Evolutionary conservation across 352 stramenopile genomes (phyloP), one percentile per base, ranked within the genome.

Genomic region (Pythium chondricola): DNA sequence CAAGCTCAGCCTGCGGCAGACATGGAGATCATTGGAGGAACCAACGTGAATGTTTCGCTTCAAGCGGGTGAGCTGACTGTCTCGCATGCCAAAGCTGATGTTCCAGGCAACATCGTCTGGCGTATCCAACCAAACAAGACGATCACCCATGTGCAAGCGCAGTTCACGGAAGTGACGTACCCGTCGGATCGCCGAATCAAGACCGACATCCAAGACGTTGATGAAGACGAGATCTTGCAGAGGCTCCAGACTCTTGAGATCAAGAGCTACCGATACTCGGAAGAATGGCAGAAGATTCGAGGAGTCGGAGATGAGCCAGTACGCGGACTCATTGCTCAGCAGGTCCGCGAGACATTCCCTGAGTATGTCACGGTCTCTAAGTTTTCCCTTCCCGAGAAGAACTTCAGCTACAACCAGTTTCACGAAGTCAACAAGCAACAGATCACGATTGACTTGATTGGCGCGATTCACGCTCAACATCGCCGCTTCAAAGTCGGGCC

Each of bases 361-460:
- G 93, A 98, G 62, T 93, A 97, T 54, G 71, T 97, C 26, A 79
- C 83, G 35, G 63, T 95, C 16, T 76, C 90, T 22, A 80, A 88
- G n/a, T 93, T 90, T 48, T 48, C 71, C 20, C 45, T 97, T 11
- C 77, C 74, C 1, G 87, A 97, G 47, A 93, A 95, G 53, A 83
- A 87, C 36, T 93, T 97, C 48, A 81, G 67, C 8, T 74, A 96
- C 26, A 67, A 94, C 31, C 55, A 95, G 37, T 98, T 98, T 54
- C 78, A 95, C 48, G 85, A 98, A 75, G 88, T 98, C 26, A 90
- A 98, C 68, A 97, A 97, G 53, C 83, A 95, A 38, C 71, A 74
- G 20, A 85, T 98, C 6, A 76, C 85, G 4, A 81, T 98, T 32
- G 93, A 98, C 63, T 50, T 96, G 6, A 61, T 97, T 32, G 82